Percentiles rank a stretch among this genome's conserved stretches.
Evolutionary conservation across 139 green algal species (phyloP).

Genomic region (Haematococcus sp.): DNA sequence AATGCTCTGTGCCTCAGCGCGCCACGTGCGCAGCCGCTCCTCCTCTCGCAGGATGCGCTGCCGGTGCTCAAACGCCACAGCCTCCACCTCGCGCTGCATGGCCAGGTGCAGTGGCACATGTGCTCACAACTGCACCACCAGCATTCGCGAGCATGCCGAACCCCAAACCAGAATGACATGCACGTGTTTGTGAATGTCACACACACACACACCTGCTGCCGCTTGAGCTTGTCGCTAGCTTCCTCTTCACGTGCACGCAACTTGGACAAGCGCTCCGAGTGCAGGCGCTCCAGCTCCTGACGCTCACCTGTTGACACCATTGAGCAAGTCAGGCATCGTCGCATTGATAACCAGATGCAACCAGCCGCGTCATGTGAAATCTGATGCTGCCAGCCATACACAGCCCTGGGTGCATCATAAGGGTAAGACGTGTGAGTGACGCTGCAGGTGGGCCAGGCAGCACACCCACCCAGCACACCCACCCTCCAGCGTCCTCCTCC

Average conservation of each 20-base stretch:
- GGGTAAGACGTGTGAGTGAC: no score
- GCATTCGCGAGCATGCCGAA: neutral
- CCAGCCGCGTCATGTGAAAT: no score
- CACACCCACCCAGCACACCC: neutral
- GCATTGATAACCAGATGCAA: no score
- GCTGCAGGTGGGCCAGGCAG: no score
- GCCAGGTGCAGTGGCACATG: neutral
- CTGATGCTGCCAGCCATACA: no score
- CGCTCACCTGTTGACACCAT: conserved; percentile 38
- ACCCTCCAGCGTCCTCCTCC: conserved; percentile 16
- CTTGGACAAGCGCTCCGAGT: conserved; percentile 45
- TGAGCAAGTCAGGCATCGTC: no score
- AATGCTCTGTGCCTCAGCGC: conserved; percentile 22
- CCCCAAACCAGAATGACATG: neutral
- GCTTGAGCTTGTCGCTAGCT: conserved; percentile 42
- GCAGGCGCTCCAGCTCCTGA: conserved; percentile 47
- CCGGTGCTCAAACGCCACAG: conserved; percentile 38
- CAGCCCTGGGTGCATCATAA: no score
- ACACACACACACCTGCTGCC: conserved; percentile 34
- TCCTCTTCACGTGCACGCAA: conserved; percentile 52
- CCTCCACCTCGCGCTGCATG: conserved; percentile 54
- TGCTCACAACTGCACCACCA: neutral
- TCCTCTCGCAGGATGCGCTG: conserved; percentile 52
- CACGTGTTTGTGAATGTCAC: no score
- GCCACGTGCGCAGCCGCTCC: conserved; percentile 32